Base-by-base conservation (phyloP, 73 alveolate species). In the Paramecium biaurelia region DNA sequence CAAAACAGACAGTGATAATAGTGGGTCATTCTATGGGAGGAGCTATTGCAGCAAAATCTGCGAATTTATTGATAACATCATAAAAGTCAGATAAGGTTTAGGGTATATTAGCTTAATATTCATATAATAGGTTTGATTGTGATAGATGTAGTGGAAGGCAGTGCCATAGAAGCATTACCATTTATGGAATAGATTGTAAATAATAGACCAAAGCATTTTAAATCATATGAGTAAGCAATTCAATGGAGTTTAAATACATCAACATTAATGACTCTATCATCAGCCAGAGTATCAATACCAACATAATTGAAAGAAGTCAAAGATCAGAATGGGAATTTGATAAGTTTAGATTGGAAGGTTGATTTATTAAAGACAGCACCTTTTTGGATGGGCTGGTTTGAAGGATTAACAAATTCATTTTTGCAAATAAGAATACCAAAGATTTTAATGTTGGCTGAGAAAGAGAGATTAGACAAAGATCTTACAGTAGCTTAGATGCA, bases 151-250 rank as follows among this genome's bases (percentile, higher is more conserved):
- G 99, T 98, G 5, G 99, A 98, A 95, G 99, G 99, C 26, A 94
- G 99, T 30, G 99, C 99, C 7, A 94, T 98, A 90, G 99, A 96
- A 57, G 99, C 99, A 21, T 93, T 98, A 26, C 99, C 99, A 45
- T 97, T 95, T 89, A 98, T 98, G 99, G 99, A 97, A 63, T 93
- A 93, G 85, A 96, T 98, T 43, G 98, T 98, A 5, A 92, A 93
- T 72, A 95, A 93, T 26, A 92, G 99, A 67, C 99, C 99, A 18
- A 92, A 85, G 43, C 92, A 92, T 30, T 98, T 98, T 93, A 92
- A 93, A 56, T 87, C 98, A 2, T 72, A 97, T 49, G 97, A 97
- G 85, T 92, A 97, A 85, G 99, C 97, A n/a, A 96, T 97, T 38
- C 93, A 95, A 89, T 97, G 97, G 97, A 92, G 95, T 43, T 42